Evolutionary conservation across 306 rosid species (phyloP).

Genomic region (Sesbania bispinosa): DNA sequence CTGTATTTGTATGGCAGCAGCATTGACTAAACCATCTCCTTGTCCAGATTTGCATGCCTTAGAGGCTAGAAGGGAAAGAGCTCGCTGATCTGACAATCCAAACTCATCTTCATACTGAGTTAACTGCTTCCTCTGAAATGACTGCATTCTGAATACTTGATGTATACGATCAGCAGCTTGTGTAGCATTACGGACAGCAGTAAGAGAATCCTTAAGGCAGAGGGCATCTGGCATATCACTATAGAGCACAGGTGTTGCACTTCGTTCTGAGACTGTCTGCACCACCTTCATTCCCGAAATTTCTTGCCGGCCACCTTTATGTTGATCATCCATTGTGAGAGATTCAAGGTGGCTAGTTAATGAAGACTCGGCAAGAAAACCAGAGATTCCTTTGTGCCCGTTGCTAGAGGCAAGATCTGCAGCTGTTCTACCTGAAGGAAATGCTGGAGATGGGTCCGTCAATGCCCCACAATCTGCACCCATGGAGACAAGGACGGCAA

Average conservation of each 20-base stretch:
- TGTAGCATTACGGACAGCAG: slow-evolving; percentile 82
- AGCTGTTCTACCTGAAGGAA: slow-evolving; percentile 55
- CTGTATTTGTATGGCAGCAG: slow-evolving; percentile 79
- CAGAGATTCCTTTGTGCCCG: slow-evolving; percentile 84
- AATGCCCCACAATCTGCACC: slow-evolving; percentile 62
- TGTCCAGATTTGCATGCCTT: slow-evolving; percentile 52
- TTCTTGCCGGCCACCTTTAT: slow-evolving; percentile 41
- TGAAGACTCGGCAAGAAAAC: slow-evolving; percentile 72
- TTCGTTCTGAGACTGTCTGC: slow-evolving; percentile 66
- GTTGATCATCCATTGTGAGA: slow-evolving; percentile 53
- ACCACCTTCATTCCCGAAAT: slow-evolving; percentile 44
- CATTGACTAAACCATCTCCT: slow-evolving; percentile 42
- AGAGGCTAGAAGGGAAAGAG: slow-evolving; percentile 50
- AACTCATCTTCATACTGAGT: slow-evolving; percentile 37
- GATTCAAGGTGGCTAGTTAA: slow-evolving; percentile 52
- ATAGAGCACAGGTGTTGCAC: slow-evolving; percentile 51
- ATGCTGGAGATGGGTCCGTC: slow-evolving; percentile 79
- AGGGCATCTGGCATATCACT: slow-evolving; percentile 55
- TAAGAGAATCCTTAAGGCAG: slow-evolving; percentile 76
- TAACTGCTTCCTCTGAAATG: slow-evolving; percentile 67
- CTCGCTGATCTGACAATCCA: slow-evolving; percentile 51
- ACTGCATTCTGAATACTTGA: slow-evolving; percentile 72
- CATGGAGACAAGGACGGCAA: slow-evolving; percentile 59
- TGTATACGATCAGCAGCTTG: slow-evolving; percentile 85
- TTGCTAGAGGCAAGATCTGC: slow-evolving; percentile 79